Conservation (phyloP, 768 basidiomycete genomes). For the Tylopilus rubrobrunneus region DNA sequence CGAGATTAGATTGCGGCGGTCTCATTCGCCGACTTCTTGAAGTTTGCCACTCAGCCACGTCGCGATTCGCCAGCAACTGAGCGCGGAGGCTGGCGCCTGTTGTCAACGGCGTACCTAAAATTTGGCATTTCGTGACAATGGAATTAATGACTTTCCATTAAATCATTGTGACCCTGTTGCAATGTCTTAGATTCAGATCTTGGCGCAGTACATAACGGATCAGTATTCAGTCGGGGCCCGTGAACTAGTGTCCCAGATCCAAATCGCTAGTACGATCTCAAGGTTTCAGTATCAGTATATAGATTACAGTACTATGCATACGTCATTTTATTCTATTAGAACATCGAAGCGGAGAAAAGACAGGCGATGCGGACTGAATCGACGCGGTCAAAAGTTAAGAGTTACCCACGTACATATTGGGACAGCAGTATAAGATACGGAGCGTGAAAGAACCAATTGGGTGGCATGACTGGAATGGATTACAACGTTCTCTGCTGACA, state of each 20-base stretch:
- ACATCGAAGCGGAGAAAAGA: not conserved
- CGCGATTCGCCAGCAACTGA: no score
- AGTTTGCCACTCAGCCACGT: no score
- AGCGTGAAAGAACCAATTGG: not conserved
- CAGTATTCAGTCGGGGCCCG: no score
- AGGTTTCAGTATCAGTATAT: not conserved
- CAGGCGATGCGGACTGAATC: constrained; percentile 9
- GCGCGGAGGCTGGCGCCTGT: not conserved
- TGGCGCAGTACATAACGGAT: not conserved
- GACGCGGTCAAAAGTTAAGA: constrained; percentile 1
- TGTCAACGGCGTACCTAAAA: not conserved
- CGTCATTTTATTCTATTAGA: not conserved
- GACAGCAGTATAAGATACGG: not conserved
- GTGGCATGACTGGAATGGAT: not conserved
- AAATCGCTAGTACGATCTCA: no score
- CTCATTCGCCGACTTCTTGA: no score
- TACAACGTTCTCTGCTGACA: constrained; percentile 7
- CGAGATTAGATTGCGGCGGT: not conserved
- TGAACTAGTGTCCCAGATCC: no score
- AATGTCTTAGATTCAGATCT: constrained; percentile 3
- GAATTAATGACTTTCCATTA: not conserved
- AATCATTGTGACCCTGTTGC: constrained; percentile 1
- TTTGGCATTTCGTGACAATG: not conserved
- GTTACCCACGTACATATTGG: not conserved
- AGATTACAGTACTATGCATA: not conserved